Evolutionary conservation across 495 filamentous ascomycete genomes (phyloP).

Genomic region (Aspergillus cristatus): DNA sequence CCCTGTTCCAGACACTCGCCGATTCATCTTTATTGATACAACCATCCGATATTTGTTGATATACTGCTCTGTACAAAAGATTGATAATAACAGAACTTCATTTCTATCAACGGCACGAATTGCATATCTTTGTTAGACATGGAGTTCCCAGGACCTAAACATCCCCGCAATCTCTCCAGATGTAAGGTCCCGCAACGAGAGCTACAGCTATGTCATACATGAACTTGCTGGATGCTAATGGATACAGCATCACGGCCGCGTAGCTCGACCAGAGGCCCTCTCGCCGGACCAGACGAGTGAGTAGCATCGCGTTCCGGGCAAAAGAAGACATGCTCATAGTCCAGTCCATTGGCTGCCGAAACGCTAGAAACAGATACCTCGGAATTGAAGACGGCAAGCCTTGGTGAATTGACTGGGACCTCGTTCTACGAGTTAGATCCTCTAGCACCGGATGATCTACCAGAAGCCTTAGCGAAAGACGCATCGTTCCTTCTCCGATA

Average conservation of each 20-base stretch:
- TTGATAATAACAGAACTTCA: too few relatives aligned
- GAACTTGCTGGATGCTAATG: slow-evolving; percentile 3
- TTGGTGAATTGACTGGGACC: slow-evolving; percentile 16
- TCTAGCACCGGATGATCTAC: slow-evolving; percentile 25
- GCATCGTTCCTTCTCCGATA: slow-evolving; percentile 71
- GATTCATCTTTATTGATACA: not conserved
- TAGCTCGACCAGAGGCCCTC: slow-evolving; percentile 43
- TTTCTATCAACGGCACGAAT: too few relatives aligned
- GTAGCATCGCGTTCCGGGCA: slow-evolving; percentile 2
- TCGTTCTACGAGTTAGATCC: slow-evolving; percentile 27
- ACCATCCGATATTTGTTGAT: not conserved
- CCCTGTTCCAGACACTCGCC: not conserved
- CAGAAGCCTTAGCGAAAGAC: slow-evolving; percentile 48
- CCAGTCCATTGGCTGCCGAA: slow-evolving; percentile 16
- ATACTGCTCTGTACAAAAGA: too few relatives aligned
- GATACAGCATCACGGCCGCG: slow-evolving; percentile 37
- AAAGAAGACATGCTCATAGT: slow-evolving; percentile 12
- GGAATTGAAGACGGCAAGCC: not conserved
- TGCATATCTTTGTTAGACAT: too few relatives aligned
- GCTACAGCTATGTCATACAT: not conserved
- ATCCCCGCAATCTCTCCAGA: slow-evolving; percentile 30
- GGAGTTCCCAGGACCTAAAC: slow-evolving; percentile 16
- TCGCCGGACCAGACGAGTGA: slow-evolving; percentile 43
- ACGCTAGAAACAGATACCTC: slow-evolving; percentile 7
- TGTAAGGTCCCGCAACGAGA: slow-evolving; percentile 19